Evolutionary conservation across 257 asterid genomes (phyloP), one percentile per base, ranked within the genome.

Genomic region (Lantana camara): DNA sequence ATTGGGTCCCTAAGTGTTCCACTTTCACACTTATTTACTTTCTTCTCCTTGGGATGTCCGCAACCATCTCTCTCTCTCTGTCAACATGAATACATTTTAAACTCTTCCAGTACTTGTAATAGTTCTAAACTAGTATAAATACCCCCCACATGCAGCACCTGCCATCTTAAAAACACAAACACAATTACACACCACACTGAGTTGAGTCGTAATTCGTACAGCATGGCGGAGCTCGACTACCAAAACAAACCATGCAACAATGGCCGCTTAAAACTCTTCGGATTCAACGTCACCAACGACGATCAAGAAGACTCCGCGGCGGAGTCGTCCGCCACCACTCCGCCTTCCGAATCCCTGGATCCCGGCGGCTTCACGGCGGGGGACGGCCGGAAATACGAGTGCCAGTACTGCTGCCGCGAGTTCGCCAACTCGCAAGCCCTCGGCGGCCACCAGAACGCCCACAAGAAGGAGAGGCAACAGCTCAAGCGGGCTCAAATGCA

Each of bases 391-490:
- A 89, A 83, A 24, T 92, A 86, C 75, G 98, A 92, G 96, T 92
- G 98, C 60, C 98, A 92, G 29, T 92, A 92, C 77, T 92, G 98
- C 73, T 83, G 77, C 79, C 76, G 98, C n/a, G 97, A 89, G 74
- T 92, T 92, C 73, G 91, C 97, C 12, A 92, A 92, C 77, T 92
- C 98, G 1, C 98, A 92, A 61, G 98, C 98, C 0, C 74, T 92
- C 17, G 98, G 98, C 17, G 98, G 98, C 17, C 98, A 92, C 12
- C 98, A 92, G 11, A 92, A 92, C 83, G 98, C 98, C 10, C 97
- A 92, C 74, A 92, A 92, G 66, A 92, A 92, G 61, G 98, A 92
- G n/a, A 58, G 97, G 48, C 98, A 92, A 45, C 98, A 89, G 65
- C 74, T 87, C 30, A 92, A 92, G 66, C 93, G 97, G 1, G 98